These are phyloP conservation scores for Microcos paniculata DNA, from an alignment of 345 rosid species.

Conservation along the genomic window DNA sequence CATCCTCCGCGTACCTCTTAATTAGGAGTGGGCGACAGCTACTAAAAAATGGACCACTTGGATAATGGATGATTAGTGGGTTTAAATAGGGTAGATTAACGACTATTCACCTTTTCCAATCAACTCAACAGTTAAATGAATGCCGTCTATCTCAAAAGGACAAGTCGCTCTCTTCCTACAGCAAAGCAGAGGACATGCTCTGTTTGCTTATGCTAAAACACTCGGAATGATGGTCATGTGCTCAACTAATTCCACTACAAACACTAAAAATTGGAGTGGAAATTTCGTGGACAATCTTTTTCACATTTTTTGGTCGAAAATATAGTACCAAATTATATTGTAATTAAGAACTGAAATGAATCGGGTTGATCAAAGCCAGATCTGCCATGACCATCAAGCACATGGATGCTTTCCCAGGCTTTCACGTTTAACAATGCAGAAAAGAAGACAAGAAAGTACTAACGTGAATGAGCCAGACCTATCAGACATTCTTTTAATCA, in stretches of 20 bases:
- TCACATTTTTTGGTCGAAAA: neutral
- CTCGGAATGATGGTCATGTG: neutral
- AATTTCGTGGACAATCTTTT: neutral
- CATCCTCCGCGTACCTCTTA: neutral
- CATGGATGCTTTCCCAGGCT: neutral
- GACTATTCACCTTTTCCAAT: neutral
- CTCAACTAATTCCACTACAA: neutral
- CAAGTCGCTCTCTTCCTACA: neutral
- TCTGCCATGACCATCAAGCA: neutral
- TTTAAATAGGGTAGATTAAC: neutral
- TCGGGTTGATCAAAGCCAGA: neutral
- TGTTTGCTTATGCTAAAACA: neutral
- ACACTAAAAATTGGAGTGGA: neutral
- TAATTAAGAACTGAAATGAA: neutral
- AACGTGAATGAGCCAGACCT: neutral
- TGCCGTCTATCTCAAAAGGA: neutral
- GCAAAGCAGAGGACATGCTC: neutral
- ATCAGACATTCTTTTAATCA: conserved; percentile 16
- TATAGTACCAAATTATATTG: neutral
- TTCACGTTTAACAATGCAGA: neutral
- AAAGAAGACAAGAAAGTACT: neutral
- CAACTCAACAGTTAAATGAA: neutral
- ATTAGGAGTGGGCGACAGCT: conserved; percentile 35
- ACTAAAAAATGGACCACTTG: conserved; percentile 9
- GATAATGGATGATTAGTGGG: neutral